Evolutionary conservation across 129 eudicot species (phyloP).

Genomic region (Silybum marianum): DNA sequence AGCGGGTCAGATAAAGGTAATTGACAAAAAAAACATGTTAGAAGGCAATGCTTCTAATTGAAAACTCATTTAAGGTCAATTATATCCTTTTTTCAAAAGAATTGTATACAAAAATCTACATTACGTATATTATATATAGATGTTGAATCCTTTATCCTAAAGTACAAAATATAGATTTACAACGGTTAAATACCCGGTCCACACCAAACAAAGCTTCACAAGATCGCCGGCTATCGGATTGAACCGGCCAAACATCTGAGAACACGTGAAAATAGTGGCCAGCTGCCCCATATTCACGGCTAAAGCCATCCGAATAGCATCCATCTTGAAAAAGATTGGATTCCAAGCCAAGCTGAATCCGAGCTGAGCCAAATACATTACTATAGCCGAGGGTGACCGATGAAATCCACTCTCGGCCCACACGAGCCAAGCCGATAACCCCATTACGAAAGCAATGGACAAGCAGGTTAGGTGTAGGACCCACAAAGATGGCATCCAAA

Average conservation of each 20-base stretch:
- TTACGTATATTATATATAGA: not conserved
- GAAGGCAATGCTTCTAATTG: not conserved
- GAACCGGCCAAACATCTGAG: constrained; percentile 46
- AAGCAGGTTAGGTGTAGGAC: constrained; percentile 58
- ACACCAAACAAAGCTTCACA: constrained; percentile 71
- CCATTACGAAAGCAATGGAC: constrained; percentile 50
- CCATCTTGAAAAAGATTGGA: constrained; percentile 52
- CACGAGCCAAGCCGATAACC: constrained; percentile 82
- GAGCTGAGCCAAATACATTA: constrained; percentile 57
- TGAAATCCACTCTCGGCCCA: constrained; percentile 98
- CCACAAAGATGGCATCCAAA: constrained; percentile 77
- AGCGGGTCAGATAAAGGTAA: no score
- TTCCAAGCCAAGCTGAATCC: constrained; percentile 71
- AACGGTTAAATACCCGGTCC: constrained; percentile 55
- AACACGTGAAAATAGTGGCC: constrained; percentile 48
- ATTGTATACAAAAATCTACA: not conserved
- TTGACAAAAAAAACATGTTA: not conserved
- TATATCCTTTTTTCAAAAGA: not conserved
- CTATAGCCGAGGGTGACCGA: constrained; percentile 51
- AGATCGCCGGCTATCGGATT: constrained; percentile 83
- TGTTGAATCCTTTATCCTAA: not conserved
- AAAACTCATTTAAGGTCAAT: not conserved
- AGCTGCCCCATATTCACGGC: constrained; percentile 47
- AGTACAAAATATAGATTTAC: constrained; percentile 60
- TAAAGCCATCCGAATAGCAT: constrained; percentile 54